Conservation (phyloP, 1,284 basidiomycete species). For the Apiotrichum porosum region DNA sequence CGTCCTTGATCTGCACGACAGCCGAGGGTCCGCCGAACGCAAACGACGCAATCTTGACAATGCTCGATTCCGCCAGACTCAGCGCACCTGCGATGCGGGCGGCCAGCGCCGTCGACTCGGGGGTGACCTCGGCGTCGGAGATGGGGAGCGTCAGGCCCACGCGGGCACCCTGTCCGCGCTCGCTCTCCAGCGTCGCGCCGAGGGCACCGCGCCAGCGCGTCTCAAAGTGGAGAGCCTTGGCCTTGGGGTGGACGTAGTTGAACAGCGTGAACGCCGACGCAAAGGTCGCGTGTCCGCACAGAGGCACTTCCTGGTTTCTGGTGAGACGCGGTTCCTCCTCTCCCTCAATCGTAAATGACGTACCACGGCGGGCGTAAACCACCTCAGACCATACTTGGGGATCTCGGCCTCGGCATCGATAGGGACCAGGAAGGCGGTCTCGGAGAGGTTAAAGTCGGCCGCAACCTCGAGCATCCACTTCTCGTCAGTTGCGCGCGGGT, state of each 20-base stretch:
- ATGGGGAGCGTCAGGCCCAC: conserved; percentile 72
- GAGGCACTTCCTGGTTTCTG: conserved; percentile 32
- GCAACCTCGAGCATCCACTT: conserved; percentile 26
- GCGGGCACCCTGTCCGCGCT: conserved; percentile 6
- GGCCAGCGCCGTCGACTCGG: background rate
- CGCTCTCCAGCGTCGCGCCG: conserved; percentile 17
- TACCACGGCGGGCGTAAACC: conserved; percentile 38
- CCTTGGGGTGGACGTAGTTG: conserved; percentile 18
- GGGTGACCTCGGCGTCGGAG: conserved; percentile 21
- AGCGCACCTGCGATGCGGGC: conserved; percentile 2
- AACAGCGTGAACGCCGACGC: conserved; percentile 33
- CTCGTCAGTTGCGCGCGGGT: conserved; percentile 25
- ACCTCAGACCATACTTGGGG: conserved; percentile 30
- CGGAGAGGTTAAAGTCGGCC: conserved; percentile 35
- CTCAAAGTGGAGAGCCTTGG: conserved; percentile 20
- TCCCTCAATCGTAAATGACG: conserved; percentile 1
- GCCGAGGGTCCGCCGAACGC: conserved; percentile 10
- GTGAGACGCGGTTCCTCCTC: background rate
- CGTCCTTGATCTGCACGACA: conserved; percentile 19
- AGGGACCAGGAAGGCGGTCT: conserved; percentile 35
- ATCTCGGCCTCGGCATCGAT: conserved; percentile 9
- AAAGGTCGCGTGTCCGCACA: conserved; percentile 43
- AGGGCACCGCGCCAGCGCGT: conserved; percentile 33
- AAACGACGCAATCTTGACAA: conserved; percentile 13
- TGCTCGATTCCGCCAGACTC: conserved; percentile 8